A percentile compares a stretch with the other conserved stretches of the same genome.
Conservation (phyloP, 148 eudicot genomes). For the Rhododendron ovatum region DNA sequence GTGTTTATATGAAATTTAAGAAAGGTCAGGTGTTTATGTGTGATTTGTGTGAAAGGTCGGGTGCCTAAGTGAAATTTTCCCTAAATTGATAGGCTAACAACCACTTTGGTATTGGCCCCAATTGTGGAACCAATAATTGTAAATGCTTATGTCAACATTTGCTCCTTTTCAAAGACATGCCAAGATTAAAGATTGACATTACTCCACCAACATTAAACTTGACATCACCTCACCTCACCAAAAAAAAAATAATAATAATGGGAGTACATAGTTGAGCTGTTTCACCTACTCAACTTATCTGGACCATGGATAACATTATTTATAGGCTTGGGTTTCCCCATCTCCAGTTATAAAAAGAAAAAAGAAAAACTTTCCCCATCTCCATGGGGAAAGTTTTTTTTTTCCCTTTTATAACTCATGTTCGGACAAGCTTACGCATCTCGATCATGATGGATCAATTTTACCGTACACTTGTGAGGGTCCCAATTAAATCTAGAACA, state of each 20-base stretch:
- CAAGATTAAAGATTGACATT: not conserved
- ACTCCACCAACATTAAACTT: not conserved
- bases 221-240: slow-evolving; percentile 13
- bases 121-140: slow-evolving; percentile 3
- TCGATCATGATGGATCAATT: too few relatives aligned
- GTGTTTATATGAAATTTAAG: too few relatives aligned
- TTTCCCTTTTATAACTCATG: too few relatives aligned
- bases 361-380: not conserved
- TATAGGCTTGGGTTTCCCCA: not conserved
- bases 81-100: slow-evolving; percentile 6
- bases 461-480: too few relatives aligned
- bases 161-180: slow-evolving; percentile 2
- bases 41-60: too few relatives aligned
- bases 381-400: not conserved
- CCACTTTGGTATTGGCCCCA: slow-evolving; percentile 12
- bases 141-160: not conserved
- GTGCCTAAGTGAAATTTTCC: too few relatives aligned
- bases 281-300: slow-evolving; percentile 14
- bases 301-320: not conserved
- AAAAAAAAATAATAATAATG: not conserved
- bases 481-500: too few relatives aligned
- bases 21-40: too few relatives aligned
- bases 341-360: too few relatives aligned
- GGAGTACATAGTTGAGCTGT: slow-evolving; percentile 1
- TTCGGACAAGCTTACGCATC: too few relatives aligned